These are phyloP conservation scores for Jamesozyma gamospora DNA, from an alignment of 805 yeast genomes.

Conservation along the genomic window DNA sequence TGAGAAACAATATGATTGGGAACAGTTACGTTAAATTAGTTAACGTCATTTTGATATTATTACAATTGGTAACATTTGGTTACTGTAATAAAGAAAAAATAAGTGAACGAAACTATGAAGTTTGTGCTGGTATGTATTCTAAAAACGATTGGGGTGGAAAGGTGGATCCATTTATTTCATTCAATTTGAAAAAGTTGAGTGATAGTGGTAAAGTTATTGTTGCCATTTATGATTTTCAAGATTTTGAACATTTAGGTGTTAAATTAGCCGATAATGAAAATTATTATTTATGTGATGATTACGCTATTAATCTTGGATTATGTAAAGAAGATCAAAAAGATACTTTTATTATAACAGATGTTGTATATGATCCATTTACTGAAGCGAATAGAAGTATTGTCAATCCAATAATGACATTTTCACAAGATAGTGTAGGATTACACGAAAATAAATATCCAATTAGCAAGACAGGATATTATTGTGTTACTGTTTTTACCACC, in stretches of 20 bases:
- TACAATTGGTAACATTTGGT: slow-evolving; percentile 6
- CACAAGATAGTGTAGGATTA: slow-evolving; percentile 47
- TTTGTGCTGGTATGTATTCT: slow-evolving; percentile 86
- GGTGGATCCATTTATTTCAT: slow-evolving; percentile 49
- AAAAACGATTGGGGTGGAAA: slow-evolving; percentile 82
- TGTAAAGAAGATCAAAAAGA: slow-evolving; percentile 52
- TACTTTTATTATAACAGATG: slow-evolving; percentile 47
- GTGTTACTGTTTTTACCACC: slow-evolving; percentile 63
- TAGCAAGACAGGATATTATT: slow-evolving; percentile 78
- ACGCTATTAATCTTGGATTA: slow-evolving; percentile 43
- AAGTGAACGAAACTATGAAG: slow-evolving; percentile 45
- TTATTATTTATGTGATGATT: slow-evolving; percentile 67
- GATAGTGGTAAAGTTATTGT: slow-evolving; percentile 45
- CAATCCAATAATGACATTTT: slow-evolving; percentile 47
- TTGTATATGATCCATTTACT: slow-evolving; percentile 33
- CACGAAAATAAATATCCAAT: slow-evolving; percentile 56
- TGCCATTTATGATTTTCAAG: slow-evolving; percentile 76
- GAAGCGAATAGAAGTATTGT: slow-evolving; percentile 44
- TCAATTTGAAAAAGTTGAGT: slow-evolving; percentile 32
- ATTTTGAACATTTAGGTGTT: slow-evolving; percentile 58
- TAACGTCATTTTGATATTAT: neutral
- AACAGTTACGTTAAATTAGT: neutral
- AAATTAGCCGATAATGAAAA: slow-evolving; percentile 33
- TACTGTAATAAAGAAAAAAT: slow-evolving; percentile 38
- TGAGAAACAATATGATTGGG: no score